Base-by-base conservation (phyloP, 352 stramenopile genomes). In the Phytophthora pini region DNA sequence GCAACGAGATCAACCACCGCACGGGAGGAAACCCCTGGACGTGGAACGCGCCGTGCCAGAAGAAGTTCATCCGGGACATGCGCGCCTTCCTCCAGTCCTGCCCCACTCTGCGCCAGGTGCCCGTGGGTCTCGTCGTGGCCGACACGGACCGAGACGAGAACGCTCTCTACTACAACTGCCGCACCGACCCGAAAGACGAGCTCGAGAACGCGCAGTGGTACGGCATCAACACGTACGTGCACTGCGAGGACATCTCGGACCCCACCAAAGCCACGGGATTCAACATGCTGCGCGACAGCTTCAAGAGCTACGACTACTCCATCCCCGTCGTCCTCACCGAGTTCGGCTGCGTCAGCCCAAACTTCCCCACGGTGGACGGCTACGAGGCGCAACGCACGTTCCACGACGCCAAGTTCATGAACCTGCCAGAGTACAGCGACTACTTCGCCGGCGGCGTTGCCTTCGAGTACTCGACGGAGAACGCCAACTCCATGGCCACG, bases 61-160 rank as follows among this genome's bases (percentile, higher is more conserved):
- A 96, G 61, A 97, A 94, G 64, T 95, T 95, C 61, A 71, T 97
- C 38, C 75, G 80, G 0, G 90, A 96, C 72, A 97, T 97, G 87
- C 76, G 88, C 44, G 71, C 73, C 32, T 97, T 80, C 70, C 82
- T 95, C 24, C 46, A 68, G 7, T 74, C 57, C 4, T 96, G 88
- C 55, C 40, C 70, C n/a, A 61, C 24, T 20, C 82, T 91, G 58
- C 84, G 88, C 15, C 27, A 86, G 49, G 78, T 96, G 26, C 87
- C 89, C 1, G 77, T 97, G 15, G 88, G 89, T 7, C 70, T 94
- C 31, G 81, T 93, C 20, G 72, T 90, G 31, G 86, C 86, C 15
- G 82, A 94, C 65, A 73, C 70, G 3, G 41, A 92, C 48, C 75
- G 86, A 40, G 75, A 87, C 36, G 50, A 74, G 1, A 90, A 94